Conservation (phyloP, 768 basidiomycete genomes). For the Leccinum obscurum region DNA sequence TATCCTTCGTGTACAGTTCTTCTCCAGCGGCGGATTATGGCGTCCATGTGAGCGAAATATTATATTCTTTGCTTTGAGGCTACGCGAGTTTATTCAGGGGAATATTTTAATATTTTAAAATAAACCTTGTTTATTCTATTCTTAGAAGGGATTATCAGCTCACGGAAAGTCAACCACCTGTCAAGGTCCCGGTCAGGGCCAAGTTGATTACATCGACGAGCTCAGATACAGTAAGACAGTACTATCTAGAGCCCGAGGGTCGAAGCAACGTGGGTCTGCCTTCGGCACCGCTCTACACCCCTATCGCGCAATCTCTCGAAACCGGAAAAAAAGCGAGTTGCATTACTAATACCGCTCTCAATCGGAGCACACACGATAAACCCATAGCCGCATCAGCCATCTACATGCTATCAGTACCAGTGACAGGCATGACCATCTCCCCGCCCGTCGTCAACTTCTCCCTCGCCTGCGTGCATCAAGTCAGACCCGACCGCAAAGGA, state of each 20-base stretch:
- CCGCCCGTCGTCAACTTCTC: constrained; percentile 21
- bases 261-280: not conserved
- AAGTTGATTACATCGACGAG: not conserved
- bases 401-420: constrained; percentile 29
- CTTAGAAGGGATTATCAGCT: no score
- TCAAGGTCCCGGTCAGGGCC: not conserved
- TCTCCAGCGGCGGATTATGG: no score
- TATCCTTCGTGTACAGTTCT: no score
- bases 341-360: not conserved
- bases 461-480: constrained; percentile 29
- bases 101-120: no score
- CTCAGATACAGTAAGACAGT: no score
- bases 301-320: not conserved
- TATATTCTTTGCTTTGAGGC: no score
- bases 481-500: not conserved
- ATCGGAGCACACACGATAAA: not conserved
- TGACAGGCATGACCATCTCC: constrained; percentile 17
- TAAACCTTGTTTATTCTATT: no score
- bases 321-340: not conserved
- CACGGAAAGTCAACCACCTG: no score
- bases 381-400: not conserved
- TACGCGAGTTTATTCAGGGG: no score
- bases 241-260: not conserved
- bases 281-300: not conserved
- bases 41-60: no score